Evolutionary conservation across 768 basidiomycete genomes (phyloP), one percentile per base, ranked within the genome.

Genomic region (Amanita inopinata): DNA sequence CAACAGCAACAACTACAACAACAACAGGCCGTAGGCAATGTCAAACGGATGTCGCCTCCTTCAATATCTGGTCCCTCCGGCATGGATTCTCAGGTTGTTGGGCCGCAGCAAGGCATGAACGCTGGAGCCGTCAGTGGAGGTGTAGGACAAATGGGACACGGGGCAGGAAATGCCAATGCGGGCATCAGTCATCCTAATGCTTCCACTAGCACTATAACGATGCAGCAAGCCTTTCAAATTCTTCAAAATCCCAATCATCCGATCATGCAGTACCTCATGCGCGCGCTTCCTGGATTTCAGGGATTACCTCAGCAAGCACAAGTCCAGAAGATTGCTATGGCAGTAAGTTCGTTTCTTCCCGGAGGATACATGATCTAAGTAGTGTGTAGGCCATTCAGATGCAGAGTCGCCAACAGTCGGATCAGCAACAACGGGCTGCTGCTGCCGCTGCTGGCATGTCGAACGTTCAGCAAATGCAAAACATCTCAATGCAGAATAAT

Each of bases 241-340:
- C 51, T 83, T 53, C 74, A 75, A 45, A 67, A 58, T 11, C 78
- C 75, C 3, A 56, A 46, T 8, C 76, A 85, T 55, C 75, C 78
- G 17, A 63, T 83, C 43, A 57, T 78, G 57, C 67, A 72, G 45
- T 74, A 77, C 50, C 65, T 84, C 62, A 49, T 63, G 7, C 60
- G 66, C 27, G 60, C 60, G 17, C 54, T 77, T 1, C 81, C 78
- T 4, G 67, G 67, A 8, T 84, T 84, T 49, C 60, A 64, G 48
- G 52, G 52, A 14, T 56, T 82, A 44, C 68, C 79, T 7, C 31
- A 66, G 1, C 71, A 64, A 45, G 61, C 68, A 51, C 80, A 85
- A 60, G 52, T 83, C 48, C 80, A 80, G 57, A 75, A 67, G 53
- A 62, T 84, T 58, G 56, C 72, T 25, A 46, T 58, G 42, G 54